Evolutionary conservation across 2,329 filamentous ascomycete species (phyloP).

Genomic region (Stachybotrys chlorohalonatus): DNA sequence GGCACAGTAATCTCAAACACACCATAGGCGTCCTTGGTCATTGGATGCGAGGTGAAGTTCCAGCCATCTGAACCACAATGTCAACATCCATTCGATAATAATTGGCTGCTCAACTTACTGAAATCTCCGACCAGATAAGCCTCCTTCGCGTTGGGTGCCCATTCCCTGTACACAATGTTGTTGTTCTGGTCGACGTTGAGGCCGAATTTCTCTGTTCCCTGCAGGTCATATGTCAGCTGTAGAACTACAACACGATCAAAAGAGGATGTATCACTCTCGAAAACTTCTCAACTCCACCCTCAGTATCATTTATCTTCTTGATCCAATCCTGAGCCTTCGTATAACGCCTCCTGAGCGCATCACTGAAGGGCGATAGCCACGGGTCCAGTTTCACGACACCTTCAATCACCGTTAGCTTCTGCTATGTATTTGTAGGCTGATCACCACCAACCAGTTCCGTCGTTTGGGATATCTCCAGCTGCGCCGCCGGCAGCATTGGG

Average conservation of each 20-base stretch:
- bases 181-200: constrained; percentile 74
- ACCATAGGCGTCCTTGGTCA: constrained; percentile 79
- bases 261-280: constrained; percentile 50
- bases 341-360: constrained; percentile 67
- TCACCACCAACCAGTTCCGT: constrained; percentile 57
- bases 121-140: constrained; percentile 92
- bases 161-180: constrained; percentile 87
- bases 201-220: constrained; percentile 83
- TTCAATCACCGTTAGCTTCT: constrained; percentile 22
- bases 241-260: background rate
- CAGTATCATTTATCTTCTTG: constrained; percentile 67
- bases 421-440: constrained; percentile 8
- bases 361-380: constrained; percentile 79
- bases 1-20: constrained; percentile 79
- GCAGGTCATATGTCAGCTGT: background rate
- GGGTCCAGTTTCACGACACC: constrained; percentile 84
- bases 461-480: constrained; percentile 46
- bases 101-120: constrained; percentile 45
- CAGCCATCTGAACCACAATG: constrained; percentile 56
- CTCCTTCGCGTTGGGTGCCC: constrained; percentile 82
- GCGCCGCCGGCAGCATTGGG: constrained; percentile 25
- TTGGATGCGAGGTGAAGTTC: constrained; percentile 73
- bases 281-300: constrained; percentile 89
- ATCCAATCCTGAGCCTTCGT: constrained; percentile 80
- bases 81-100: background rate